A percentile compares a stretch with the other conserved stretches of the same genome.
Evolutionary conservation across 306 rosid species (phyloP).

Genomic region (Quercus bicolor): DNA sequence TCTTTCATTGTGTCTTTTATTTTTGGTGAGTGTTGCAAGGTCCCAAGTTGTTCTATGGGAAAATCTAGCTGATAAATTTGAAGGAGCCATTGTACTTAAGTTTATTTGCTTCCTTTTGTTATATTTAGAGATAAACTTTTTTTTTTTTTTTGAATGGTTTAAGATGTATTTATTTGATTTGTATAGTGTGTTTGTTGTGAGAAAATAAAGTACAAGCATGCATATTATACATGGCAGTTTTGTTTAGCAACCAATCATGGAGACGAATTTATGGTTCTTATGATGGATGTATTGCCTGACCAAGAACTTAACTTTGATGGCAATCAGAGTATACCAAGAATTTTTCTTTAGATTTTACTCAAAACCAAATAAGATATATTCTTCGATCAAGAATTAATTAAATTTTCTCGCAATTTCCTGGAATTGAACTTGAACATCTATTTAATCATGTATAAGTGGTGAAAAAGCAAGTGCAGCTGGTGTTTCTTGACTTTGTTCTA

Average conservation of each 20-base stretch:
- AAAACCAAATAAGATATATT: no score
- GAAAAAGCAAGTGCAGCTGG: neutral
- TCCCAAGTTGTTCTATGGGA: slow-evolving; percentile 4
- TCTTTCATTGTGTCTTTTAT: slow-evolving; percentile 29
- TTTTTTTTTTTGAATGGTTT: neutral
- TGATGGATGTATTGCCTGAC: neutral
- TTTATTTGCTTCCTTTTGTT: neutral
- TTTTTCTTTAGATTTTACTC: no score
- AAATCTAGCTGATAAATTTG: slow-evolving; percentile 10
- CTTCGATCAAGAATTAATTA: neutral
- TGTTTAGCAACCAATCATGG: neutral
- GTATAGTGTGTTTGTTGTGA: neutral
- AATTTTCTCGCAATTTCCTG: neutral
- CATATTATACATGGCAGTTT: neutral
- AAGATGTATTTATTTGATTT: neutral
- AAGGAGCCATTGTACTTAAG: neutral
- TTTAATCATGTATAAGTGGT: neutral
- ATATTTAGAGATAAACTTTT: neutral
- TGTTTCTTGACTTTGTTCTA: neutral
- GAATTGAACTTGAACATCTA: neutral
- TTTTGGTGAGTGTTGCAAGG: slow-evolving; percentile 15
- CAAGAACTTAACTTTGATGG: no score
- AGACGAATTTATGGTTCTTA: neutral
- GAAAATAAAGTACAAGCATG: neutral
- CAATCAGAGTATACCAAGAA: no score